Conservation (phyloP, 176 grass and related monocot species). For the Musa acuminata region DNA sequence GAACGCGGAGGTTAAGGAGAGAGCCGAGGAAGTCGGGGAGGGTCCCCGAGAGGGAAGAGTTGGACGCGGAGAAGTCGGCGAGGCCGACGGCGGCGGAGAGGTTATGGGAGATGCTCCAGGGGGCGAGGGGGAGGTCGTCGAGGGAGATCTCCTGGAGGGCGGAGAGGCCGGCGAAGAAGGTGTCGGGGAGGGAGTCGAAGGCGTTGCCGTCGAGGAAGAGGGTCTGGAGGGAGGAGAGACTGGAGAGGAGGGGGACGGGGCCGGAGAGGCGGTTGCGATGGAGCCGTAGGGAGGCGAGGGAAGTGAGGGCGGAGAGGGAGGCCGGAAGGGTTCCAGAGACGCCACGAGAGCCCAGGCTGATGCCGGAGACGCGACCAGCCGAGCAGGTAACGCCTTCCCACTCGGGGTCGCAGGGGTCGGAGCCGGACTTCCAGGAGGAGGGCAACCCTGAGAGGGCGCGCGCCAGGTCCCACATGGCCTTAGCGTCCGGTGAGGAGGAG, state of each 20-base stretch:
- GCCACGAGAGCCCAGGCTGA: slow-evolving; percentile 38
- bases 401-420: slow-evolving; percentile 31
- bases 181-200: slow-evolving; percentile 13
- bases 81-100: neutral
- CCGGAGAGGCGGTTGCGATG: slow-evolving; percentile 14
- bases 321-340: slow-evolving; percentile 8
- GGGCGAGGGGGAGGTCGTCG: slow-evolving; percentile 18
- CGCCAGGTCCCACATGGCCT: slow-evolving; percentile 45
- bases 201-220: slow-evolving; percentile 12
- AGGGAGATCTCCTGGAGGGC: slow-evolving; percentile 1
- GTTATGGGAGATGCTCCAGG: slow-evolving; percentile 2
- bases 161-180: slow-evolving; percentile 24
- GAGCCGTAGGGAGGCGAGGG: slow-evolving; percentile 9
- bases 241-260: slow-evolving; percentile 10
- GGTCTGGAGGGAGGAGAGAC: slow-evolving; percentile 4
- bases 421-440: slow-evolving; percentile 28
- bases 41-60: neutral
- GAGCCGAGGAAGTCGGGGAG: slow-evolving; percentile 15
- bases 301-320: slow-evolving; percentile 1
- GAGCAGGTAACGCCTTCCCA: slow-evolving; percentile 33
- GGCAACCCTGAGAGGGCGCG: slow-evolving; percentile 34
- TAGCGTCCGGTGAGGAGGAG: slow-evolving; percentile 29
- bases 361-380: slow-evolving; percentile 38
- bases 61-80: slow-evolving; percentile 2
- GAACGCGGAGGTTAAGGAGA: neutral